phyloP scores from a whole-genome alignment of 2,329 filamentous ascomycete genomes.

The Arthroderma sp. region DNA sequence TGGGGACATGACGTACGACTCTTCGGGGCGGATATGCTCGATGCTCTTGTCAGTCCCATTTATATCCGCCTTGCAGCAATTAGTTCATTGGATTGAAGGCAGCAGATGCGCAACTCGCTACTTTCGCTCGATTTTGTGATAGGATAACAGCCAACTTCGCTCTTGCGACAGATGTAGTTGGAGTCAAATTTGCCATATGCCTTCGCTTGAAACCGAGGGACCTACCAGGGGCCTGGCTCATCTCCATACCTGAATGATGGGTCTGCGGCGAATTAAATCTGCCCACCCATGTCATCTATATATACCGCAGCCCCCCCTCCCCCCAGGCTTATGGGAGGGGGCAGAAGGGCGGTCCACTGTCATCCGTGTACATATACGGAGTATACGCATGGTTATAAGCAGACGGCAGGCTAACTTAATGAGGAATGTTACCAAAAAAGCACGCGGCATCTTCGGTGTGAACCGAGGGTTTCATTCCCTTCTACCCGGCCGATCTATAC shows the following conservation, averaged over 20 bases:
- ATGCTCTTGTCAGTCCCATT: conserved; percentile 4
- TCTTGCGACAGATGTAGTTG: neutral
- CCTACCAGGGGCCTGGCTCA: neutral
- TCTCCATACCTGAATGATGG: neutral
- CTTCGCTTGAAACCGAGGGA: conserved; percentile 2
- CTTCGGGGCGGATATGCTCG: neutral
- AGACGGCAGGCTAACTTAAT: neutral
- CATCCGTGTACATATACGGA: conserved; percentile 1
- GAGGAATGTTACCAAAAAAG: neutral
- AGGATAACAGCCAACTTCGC: neutral
- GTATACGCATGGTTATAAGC: conserved; percentile 2
- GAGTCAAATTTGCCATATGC: neutral
- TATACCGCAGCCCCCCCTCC: neutral
- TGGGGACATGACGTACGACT: neutral
- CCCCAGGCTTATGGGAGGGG: neutral
- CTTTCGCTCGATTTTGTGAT: neutral
- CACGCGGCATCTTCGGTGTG: neutral
- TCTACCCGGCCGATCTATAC: neutral
- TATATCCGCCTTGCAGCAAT: conserved; percentile 1
- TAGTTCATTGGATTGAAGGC: neutral
- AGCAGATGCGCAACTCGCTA: neutral
- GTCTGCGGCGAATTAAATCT: neutral
- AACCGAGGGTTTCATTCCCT: neutral
- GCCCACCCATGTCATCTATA: neutral
- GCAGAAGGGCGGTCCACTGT: neutral